Conservation (phyloP, 371 early-diverging fungal genomes). For the Dinochytrium kinnereticum region DNA sequence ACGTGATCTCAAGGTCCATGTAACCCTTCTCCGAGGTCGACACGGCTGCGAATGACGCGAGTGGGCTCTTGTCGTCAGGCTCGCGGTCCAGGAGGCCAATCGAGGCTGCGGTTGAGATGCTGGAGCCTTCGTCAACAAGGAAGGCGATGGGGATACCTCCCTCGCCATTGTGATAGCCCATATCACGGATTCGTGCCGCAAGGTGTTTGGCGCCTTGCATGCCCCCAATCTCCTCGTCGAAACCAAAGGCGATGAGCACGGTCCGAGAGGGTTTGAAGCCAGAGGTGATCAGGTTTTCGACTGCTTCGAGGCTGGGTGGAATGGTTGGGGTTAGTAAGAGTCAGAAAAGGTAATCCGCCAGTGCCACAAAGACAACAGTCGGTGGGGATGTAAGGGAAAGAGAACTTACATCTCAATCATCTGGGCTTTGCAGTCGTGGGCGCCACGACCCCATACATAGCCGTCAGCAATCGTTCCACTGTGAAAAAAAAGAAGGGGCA, state of each 20-base stretch:
- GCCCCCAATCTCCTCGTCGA: slow-evolving; percentile 54
- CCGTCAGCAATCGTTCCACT: slow-evolving; percentile 39
- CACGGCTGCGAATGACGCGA: slow-evolving; percentile 31
- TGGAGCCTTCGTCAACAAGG: slow-evolving; percentile 50
- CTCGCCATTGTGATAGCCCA: slow-evolving; percentile 25
- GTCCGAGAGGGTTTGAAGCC: slow-evolving; percentile 42
- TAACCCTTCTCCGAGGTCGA: slow-evolving; percentile 49
- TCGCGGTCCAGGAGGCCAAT: not conserved
- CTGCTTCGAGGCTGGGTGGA: slow-evolving; percentile 24
- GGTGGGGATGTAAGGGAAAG: not conserved
- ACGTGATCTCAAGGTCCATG: slow-evolving; percentile 41
- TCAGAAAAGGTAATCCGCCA: too few relatives aligned
- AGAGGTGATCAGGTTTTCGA: slow-evolving; percentile 40
- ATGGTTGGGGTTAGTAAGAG: not conserved
- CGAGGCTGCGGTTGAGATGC: slow-evolving; percentile 14
- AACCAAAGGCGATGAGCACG: slow-evolving; percentile 49
- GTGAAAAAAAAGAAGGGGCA: not conserved
- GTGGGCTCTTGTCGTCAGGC: not conserved
- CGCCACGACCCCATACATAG: slow-evolving; percentile 51
- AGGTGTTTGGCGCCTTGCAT: slow-evolving; percentile 19
- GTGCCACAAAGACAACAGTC: not conserved
- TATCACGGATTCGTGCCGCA: not conserved
- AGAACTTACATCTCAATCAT: slow-evolving; percentile 20
- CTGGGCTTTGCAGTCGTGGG: slow-evolving; percentile 46
- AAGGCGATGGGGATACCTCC: slow-evolving; percentile 21